Base-by-base conservation (phyloP, 2,329 filamentous ascomycete genomes). In the Xylaria hypoxylon region DNA sequence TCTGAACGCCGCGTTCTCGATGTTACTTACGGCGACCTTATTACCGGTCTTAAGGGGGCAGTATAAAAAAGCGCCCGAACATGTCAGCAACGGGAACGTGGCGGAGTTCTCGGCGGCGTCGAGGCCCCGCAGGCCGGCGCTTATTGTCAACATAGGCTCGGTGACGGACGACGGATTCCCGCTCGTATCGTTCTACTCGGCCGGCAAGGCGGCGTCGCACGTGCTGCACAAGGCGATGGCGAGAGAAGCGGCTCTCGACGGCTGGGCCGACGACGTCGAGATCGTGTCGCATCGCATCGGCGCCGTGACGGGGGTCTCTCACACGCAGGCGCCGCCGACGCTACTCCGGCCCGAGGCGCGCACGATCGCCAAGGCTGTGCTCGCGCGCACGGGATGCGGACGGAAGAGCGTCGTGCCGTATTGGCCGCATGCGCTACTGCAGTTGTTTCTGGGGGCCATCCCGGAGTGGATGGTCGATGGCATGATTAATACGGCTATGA, bases 221-320 rank as follows among this genome's bases (percentile, higher is more conserved):
- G 51, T 62, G 19, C 65, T 70, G 28, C 65, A 67, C 50, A 59
- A 63, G 33, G 68, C 71, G 48, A 13, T 70, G 8, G 68, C 67
- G 65, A 35, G 64, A 2, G 86, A 87, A 72, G 76, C 83, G 75
- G 70, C 68, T 13, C 64, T 78, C 8, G 67, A 65, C 33, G 45
- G 51, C 10, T 35, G 58, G 8, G 63, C 57, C 6, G 42, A 63
- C 5, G 68, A 64, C 51, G 26, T 73, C 13, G 52, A 75, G 35
- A 55, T 67, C 56, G 47, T 70, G 35, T 68, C 68, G 26, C 55
- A 68, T 31, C 69, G 72, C 26, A 31, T 75, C 3, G 71, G 69
- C 42, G 48, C 45, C n/a, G 70, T 70, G 5, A 72, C 70, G 1
- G 70, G 56, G 8, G 67, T 70, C 4, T 53, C 65, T 15, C 61